These are phyloP conservation scores for Reutealis trisperma DNA, from an alignment of 345 rosid species.

Conservation along the genomic window DNA sequence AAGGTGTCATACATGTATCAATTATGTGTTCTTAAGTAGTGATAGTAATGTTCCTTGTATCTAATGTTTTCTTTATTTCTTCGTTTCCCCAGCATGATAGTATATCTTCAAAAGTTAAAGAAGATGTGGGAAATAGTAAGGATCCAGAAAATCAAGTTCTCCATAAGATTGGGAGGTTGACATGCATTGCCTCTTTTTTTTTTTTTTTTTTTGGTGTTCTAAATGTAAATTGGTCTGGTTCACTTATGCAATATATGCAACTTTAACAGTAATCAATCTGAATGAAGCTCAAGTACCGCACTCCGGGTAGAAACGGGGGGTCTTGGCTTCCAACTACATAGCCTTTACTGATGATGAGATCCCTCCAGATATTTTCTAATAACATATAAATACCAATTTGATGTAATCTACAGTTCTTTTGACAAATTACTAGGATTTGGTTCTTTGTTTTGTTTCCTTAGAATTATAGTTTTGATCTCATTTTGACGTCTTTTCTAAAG, in stretches of 20 bases:
- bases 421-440: no score
- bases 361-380: no score
- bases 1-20: not conserved
- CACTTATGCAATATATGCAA: not conserved
- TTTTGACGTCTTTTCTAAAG: no score
- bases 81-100: conserved; percentile 65
- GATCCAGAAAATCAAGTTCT: conserved; percentile 63
- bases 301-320: no score
- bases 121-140: conserved; percentile 68
- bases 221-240: not conserved
- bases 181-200: conserved; percentile 17
- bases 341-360: no score
- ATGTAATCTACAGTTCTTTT: no score
- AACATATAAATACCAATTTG: no score
- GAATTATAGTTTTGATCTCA: no score
- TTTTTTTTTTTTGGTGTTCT: not conserved
- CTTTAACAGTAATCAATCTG: no score
- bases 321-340: no score
- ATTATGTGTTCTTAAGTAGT: conserved; percentile 3
- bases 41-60: conserved; percentile 1
- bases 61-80: conserved; percentile 22
- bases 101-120: conserved; percentile 67
- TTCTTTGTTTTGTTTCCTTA: no score
- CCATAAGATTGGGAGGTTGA: conserved; percentile 63
- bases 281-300: no score